Percentiles rank a stretch among this genome's conserved stretches.
phyloP scores from a whole-genome alignment of 805 yeast genomes.

The Candida sanyiensis region DNA sequence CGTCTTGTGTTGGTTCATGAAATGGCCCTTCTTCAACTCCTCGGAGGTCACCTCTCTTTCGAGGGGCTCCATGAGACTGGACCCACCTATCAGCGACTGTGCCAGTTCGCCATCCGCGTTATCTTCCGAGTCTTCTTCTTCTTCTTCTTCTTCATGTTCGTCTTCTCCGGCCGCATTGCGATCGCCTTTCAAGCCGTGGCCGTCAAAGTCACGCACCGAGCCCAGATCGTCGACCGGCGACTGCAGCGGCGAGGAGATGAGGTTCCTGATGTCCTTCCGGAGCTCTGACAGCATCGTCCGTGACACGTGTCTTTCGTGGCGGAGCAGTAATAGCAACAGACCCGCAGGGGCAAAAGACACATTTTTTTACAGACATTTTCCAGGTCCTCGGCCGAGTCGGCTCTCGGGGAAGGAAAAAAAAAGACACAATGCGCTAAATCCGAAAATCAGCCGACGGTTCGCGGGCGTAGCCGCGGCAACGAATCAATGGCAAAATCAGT shows the following conservation, averaged over 20 bases:
- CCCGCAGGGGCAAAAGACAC: too few species aligned
- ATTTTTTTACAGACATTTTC: too few species aligned
- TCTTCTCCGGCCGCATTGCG: neutral
- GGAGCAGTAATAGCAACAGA: too few species aligned
- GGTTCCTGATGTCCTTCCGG: constrained; percentile 2
- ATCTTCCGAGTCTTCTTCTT: constrained; percentile 2
- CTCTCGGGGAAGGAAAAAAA: too few species aligned
- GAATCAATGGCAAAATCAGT: too few species aligned
- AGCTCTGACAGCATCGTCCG: constrained; percentile 3
- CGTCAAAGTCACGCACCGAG: neutral
- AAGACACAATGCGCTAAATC: too few species aligned
- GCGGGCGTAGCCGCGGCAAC: too few species aligned
- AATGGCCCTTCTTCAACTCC: constrained; percentile 14
- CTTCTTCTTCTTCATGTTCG: neutral
- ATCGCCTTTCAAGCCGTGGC: neutral
- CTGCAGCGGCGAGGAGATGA: neutral
- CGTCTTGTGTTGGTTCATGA: constrained; percentile 27
- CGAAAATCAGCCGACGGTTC: too few species aligned
- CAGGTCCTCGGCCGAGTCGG: too few species aligned
- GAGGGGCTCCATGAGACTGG: constrained; percentile 20
- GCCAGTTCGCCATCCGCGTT: constrained; percentile 8
- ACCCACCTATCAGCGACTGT: constrained; percentile 41
- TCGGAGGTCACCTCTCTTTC: constrained; percentile 18
- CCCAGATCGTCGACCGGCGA: neutral
- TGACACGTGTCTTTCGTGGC: too few species aligned